Base-by-base conservation (phyloP, 2,329 filamentous ascomycete genomes). In the Diaporthe vexans region DNA sequence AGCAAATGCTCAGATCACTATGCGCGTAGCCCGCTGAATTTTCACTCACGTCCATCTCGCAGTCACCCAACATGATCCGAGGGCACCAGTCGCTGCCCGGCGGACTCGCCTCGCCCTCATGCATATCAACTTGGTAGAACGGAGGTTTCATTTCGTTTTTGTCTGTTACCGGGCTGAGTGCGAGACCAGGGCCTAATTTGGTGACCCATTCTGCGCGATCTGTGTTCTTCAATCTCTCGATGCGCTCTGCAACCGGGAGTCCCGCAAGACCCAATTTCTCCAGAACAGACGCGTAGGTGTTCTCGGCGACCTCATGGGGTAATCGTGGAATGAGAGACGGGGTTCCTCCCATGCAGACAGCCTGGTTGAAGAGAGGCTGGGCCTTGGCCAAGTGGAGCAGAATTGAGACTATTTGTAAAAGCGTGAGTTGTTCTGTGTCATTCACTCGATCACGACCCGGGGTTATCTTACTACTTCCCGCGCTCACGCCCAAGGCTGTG, bases 21-120 rank as follows among this genome's bases (percentile, higher is more conserved):
- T 15, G 21, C 29, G 15, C 26, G 1, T 61, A 17, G 52, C 24
- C 11, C 1, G 24, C 6, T 43, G 6, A 43, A 10, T 29, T 29
- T 5, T 5, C 1, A 69, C 65, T 54, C 1, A 69, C 65, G 54
- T 69, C 65, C 46, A 54, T 40, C 17, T 69, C 33, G 29, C 46
- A 69, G 46, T 69, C 65, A 10, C 29, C 46, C 17, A 69, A 5
- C 46, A 69, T 54, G 21, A 40, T 56, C 11, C 65, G 65, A 13
- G 5, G 29, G 21, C 65, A 63, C 59, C 24, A 46, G 8, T 61
- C 11, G 35, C n/a, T 43, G 35, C 59, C 59, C 2, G 59, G 40
- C 1, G n/a, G 15, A 6, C 17, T 46, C 4, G 21, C 17, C 8
- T 4, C 37, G 5, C 21, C 15, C 7, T 63, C 59, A 19, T 9